These are phyloP conservation scores for Backusella tuberculispora DNA, from an alignment of 192 early-diverging fungal genomes.

Conservation along the genomic window DNA sequence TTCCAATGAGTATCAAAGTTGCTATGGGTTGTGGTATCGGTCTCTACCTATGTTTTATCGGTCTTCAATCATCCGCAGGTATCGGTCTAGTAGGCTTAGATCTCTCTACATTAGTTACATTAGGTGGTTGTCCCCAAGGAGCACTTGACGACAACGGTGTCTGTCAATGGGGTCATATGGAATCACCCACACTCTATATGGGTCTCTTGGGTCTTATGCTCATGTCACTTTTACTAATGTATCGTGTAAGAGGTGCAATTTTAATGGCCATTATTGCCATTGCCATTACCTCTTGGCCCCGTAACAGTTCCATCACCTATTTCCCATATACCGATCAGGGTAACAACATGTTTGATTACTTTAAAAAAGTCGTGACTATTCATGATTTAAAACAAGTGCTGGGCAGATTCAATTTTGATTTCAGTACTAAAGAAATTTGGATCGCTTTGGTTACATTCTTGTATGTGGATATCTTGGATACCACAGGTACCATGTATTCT, in stretches of 20 bases:
- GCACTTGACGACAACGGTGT: constrained; percentile 61
- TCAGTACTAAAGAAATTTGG: constrained; percentile 66
- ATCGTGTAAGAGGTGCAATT: constrained; percentile 71
- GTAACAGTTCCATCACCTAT: constrained; percentile 69
- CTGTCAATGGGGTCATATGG: constrained; percentile 65
- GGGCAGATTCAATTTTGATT: constrained; percentile 64
- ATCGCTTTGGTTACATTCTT: constrained; percentile 80
- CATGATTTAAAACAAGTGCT: constrained; percentile 44
- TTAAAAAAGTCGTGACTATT: constrained; percentile 62
- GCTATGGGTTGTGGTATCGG: constrained; percentile 82
- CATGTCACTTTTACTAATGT: constrained; percentile 64
- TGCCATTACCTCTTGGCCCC: constrained; percentile 77
- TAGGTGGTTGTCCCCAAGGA: constrained; percentile 64
- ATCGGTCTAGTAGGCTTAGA: constrained; percentile 73
- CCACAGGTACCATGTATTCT: constrained; percentile 83
- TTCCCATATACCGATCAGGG: constrained; percentile 70
- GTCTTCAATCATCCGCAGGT: constrained; percentile 77
- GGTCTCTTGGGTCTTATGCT: constrained; percentile 67
- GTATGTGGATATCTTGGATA: constrained; percentile 86
- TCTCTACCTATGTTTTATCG: constrained; percentile 79
- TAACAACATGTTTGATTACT: constrained; percentile 66
- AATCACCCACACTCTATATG: constrained; percentile 50
- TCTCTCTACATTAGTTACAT: constrained; percentile 67
- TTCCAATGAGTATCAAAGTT: constrained; percentile 72
- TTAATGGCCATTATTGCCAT: constrained; percentile 72